phyloP scores from a whole-genome alignment of 345 rosid genomes.

The Fremontodendron californicum region DNA sequence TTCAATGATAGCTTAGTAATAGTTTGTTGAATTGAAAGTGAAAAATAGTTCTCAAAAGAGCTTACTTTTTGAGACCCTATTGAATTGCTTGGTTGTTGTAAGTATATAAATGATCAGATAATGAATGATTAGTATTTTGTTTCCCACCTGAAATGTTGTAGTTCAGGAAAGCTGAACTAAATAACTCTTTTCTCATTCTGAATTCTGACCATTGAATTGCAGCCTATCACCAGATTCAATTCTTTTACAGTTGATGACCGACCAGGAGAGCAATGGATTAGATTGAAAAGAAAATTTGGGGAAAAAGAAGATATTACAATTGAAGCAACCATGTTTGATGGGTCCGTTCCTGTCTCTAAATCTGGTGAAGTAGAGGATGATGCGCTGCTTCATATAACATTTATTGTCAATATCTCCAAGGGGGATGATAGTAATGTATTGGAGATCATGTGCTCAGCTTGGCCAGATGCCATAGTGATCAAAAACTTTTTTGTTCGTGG shows the following conservation, averaged over 20 bases:
- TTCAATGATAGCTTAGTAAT: background rate
- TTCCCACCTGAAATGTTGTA: background rate
- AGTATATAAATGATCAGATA: background rate
- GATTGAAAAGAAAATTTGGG: slow-evolving; percentile 53
- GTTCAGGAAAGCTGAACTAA: background rate
- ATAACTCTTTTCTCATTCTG: background rate
- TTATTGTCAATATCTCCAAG: slow-evolving; percentile 68
- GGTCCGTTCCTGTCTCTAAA: slow-evolving; percentile 46
- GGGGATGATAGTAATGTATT: slow-evolving; percentile 40
- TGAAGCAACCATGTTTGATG: slow-evolving; percentile 89
- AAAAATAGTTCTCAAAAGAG: background rate
- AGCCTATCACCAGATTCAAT: slow-evolving; percentile 45
- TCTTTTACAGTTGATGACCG: slow-evolving; percentile 58
- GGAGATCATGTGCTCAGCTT: slow-evolving; percentile 78
- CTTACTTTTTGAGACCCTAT: background rate
- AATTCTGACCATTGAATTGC: slow-evolving; percentile 22
- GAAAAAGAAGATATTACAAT: slow-evolving; percentile 67
- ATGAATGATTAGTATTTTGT: background rate
- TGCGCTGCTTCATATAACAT: slow-evolving; percentile 58
- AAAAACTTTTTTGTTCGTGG: slow-evolving; percentile 47
- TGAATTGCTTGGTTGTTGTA: background rate
- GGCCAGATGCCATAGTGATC: slow-evolving; percentile 72
- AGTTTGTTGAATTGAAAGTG: background rate
- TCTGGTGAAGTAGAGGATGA: slow-evolving; percentile 29
- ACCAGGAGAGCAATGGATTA: slow-evolving; percentile 86